Base-by-base conservation (phyloP, 192 early-diverging fungal species). In the Gorgonomyces haynaldii region DNA sequence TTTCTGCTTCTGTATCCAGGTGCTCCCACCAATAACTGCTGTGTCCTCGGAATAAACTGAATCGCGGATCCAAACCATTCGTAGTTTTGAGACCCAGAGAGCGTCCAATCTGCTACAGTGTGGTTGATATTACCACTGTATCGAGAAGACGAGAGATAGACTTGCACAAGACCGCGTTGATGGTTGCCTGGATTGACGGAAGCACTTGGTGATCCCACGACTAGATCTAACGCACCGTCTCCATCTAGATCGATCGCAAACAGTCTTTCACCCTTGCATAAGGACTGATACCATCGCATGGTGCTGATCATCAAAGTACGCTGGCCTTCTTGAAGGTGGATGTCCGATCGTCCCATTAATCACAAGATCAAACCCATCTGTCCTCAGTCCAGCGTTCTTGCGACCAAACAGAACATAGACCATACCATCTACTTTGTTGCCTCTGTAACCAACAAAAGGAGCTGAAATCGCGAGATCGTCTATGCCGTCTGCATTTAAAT, bases 401-500 rank as follows among this genome's bases (percentile, higher is more conserved):
- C 49, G 64, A 20, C 86, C 86, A 63, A 84, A 72, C 48, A 72
- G 83, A 2, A 87, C 66, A 56, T 74, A 78, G 6, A 89, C 67
- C 1, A 65, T 58, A 0, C 86, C 85, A 7, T 64, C 48, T 48
- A 57, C 29, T 19, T 15, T 4, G 45, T 65, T 4, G 44, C 58
- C 21, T 42, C 60, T 37, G 30, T 51, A 47, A 27, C 52, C 64
- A 42, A 63, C 58, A 17, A 38, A 69, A 26, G 81, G 84, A 28
- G 70, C 77, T 35, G 79, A 74, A 4, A 93, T 72, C 2, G 69
- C 86, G 28, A 93, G 62, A 58, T 93, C 88, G 54, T 89, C 88
- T 16, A 90, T 78, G 0, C 90, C 88, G 55, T 93, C 90, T 10
- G 63, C 52, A 52, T 93, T 93, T 16, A 85, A 61, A 56, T 93